phyloP scores from a whole-genome alignment of 352 stramenopile species.

The Phytophthora fragariaefolia region DNA sequence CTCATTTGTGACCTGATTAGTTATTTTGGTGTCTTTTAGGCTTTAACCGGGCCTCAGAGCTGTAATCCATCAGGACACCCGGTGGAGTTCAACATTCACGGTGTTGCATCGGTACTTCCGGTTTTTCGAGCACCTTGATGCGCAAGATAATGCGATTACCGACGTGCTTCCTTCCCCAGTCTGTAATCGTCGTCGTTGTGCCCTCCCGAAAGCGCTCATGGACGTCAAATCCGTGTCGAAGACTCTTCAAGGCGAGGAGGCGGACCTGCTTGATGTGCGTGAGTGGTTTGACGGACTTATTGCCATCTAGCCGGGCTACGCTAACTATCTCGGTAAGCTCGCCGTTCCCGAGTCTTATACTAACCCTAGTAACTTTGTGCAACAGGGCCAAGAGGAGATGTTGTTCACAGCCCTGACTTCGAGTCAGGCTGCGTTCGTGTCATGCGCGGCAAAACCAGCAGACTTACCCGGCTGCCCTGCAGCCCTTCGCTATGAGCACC shows the following conservation, averaged over 20 bases:
- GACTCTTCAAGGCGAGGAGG: background rate
- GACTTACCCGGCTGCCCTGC: too few relatives aligned
- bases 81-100: background rate
- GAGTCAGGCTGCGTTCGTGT: background rate
- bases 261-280: background rate
- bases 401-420: conserved; percentile 8
- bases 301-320: background rate
- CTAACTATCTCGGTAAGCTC: background rate
- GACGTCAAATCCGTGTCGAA: background rate
- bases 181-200: background rate
- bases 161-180: background rate
- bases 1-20: too few relatives aligned
- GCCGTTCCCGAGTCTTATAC: too few relatives aligned
- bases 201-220: background rate
- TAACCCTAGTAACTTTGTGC: background rate
- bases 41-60: too few relatives aligned
- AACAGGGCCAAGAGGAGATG: background rate
- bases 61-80: conserved; percentile 2
- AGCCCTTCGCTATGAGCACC: too few relatives aligned
- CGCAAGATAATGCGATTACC: background rate
- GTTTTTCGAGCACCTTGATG: background rate
- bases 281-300: background rate
- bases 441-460: background rate
- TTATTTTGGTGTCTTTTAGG: too few relatives aligned
- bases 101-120: background rate